Evolutionary conservation across 2,329 filamentous ascomycete genomes (phyloP).

Genomic region (Colletotrichum agaves): DNA sequence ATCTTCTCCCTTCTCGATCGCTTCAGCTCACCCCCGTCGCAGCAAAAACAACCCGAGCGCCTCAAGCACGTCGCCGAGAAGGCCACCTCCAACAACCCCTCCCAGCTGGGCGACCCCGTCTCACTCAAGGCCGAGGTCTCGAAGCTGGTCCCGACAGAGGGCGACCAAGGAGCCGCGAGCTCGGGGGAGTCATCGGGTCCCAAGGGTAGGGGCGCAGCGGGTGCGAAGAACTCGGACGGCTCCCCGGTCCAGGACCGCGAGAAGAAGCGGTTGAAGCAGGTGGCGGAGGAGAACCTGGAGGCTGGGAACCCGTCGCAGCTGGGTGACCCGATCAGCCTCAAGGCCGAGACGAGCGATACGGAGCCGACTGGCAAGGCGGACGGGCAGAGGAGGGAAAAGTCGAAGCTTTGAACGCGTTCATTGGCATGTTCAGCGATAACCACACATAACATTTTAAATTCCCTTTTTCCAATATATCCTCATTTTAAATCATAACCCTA

Average conservation of each 20-base stretch:
- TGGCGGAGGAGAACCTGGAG: conserved; percentile 42
- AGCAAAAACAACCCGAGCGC: conserved; percentile 32
- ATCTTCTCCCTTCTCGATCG: background rate
- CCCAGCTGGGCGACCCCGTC: conserved; percentile 52
- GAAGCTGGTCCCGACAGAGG: conserved; percentile 30
- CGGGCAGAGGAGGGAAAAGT: conserved; percentile 34
- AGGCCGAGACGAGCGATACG: conserved; percentile 49
- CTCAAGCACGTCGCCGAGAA: conserved; percentile 36
- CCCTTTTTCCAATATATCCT: no score
- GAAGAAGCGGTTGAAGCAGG: conserved; percentile 35
- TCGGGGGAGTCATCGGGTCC: background rate
- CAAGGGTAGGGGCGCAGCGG: background rate
- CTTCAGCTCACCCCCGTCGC: background rate
- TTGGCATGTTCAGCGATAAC: no score
- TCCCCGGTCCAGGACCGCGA: conserved; percentile 27
- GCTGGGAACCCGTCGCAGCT: conserved; percentile 50
- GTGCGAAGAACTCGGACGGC: conserved; percentile 35
- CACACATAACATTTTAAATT: no score
- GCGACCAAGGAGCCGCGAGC: conserved; percentile 11
- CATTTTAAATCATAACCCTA: no score
- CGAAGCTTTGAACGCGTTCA: conserved; percentile 23
- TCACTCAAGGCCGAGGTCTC: conserved; percentile 51
- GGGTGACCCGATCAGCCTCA: conserved; percentile 52
- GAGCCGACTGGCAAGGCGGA: conserved; percentile 44
- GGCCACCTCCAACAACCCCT: conserved; percentile 46